These are phyloP conservation scores for Penicillium rolfsii DNA, from an alignment of 2,329 filamentous ascomycete species.

Conservation along the genomic window DNA sequence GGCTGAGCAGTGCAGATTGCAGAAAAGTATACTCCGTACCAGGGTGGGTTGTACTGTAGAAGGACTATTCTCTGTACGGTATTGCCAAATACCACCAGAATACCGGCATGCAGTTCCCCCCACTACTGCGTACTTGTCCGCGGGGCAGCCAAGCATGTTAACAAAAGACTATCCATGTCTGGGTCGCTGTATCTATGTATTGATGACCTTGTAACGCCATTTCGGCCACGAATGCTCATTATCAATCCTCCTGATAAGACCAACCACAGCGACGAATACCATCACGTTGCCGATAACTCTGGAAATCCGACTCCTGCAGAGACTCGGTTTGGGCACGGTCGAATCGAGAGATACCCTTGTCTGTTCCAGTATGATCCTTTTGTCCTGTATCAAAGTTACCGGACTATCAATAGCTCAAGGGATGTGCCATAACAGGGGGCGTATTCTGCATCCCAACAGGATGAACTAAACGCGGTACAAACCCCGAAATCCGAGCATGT, in stretches of 20 bases:
- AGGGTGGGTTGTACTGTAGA: too few relatives aligned
- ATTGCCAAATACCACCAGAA: not conserved
- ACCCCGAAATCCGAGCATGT: conserved; percentile 17
- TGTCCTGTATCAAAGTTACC: not conserved
- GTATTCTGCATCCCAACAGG: conserved; percentile 13
- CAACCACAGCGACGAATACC: conserved; percentile 35
- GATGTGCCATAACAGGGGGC: not conserved
- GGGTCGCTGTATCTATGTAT: conserved; percentile 8
- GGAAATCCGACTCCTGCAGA: not conserved
- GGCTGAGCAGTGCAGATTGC: not conserved
- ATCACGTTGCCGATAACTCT: conserved; percentile 33
- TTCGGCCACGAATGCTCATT: conserved; percentile 22
- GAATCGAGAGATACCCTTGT: not conserved
- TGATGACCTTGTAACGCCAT: conserved; percentile 1
- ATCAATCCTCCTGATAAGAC: conserved; percentile 33
- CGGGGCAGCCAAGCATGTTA: not conserved
- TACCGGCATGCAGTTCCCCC: not conserved
- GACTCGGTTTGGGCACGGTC: not conserved
- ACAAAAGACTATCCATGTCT: not conserved
- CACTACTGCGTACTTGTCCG: not conserved
- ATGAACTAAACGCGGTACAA: conserved; percentile 26
- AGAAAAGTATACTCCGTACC: not conserved
- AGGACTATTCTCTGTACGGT: conserved; percentile 1
- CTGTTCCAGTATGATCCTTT: not conserved
- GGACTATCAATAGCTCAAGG: conserved; percentile 2